Base-by-base conservation (phyloP, 768 basidiomycete species). In the Mycena floridula region DNA sequence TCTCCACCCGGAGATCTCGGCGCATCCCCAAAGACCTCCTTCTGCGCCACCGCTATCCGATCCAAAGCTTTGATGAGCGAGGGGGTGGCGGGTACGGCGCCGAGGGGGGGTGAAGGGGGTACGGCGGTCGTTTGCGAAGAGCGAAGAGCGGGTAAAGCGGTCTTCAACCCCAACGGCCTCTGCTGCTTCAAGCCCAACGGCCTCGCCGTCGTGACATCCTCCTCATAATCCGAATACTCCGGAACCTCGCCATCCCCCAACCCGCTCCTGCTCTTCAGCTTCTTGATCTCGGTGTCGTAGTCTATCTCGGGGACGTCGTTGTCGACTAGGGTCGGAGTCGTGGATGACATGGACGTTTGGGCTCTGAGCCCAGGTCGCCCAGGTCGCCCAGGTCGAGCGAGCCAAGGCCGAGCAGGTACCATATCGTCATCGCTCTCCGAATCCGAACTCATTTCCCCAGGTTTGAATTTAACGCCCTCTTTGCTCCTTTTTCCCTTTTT, bases 51-150 rank as follows among this genome's bases (percentile, higher is more conserved):
- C 9, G 71, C 65, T 41, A 84, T 68, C 23, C 81, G 70, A 50
- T 82, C 76, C n/a, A 84, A 59, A 1, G 81, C 82, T 27, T 69
- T 69, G 47, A 82, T 74, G 25, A 83, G 66, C 3, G 82, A 83
- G 0, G 82, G 81, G 2, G 82, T 84, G 20, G 76, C 74, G 4
- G 80, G 78, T 1, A 82, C 73, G 2, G 78, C 63, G 4, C 65
- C 66, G 6, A 55, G 53, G 42, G 62, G 54, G 13, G 55, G 32
- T 4, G 54, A 47, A n/a, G 54, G 45, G 20, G 41, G 30, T n/a
- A 30, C 47, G 2, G 55, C 55, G 11, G 53, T 50, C 2, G 57
- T 56, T 30, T 49, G 53, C 11, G 54, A 55, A 16, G 59, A 56
- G 9, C 49, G 48, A n/a, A 53, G 42, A 9, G 55, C 55, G 7